These are phyloP conservation scores for Cryptococcus deneoformans DNA, from an alignment of 1,284 basidiomycete species.

Conservation along the genomic window DNA sequence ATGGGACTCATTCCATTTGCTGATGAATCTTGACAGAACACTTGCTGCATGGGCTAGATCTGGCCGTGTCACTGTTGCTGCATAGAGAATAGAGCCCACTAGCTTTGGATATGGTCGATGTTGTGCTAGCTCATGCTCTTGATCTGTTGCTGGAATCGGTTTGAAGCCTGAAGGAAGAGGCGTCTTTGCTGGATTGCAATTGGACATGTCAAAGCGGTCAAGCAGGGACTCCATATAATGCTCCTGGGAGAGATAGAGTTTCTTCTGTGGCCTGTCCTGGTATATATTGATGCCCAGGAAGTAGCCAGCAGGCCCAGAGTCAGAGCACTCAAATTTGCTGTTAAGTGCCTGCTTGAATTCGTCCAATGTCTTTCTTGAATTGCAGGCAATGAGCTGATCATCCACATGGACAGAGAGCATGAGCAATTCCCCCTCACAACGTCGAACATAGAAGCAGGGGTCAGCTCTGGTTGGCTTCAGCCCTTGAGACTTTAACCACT, in stretches of 20 bases:
- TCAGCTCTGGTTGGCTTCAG: constrained; percentile 6
- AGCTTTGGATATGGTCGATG: constrained; percentile 17
- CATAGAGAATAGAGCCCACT: constrained; percentile 6
- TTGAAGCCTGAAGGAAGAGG: constrained; percentile 1
- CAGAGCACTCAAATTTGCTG: constrained; percentile 17
- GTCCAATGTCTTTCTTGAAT: constrained; percentile 7
- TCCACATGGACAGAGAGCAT: constrained; percentile 4
- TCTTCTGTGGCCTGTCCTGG: constrained; percentile 5
- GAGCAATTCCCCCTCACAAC: constrained; percentile 21
- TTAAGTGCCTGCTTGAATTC: constrained; percentile 19
- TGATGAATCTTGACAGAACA: too few species aligned
- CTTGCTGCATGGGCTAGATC: constrained; percentile 21
- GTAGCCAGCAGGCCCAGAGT: constrained; percentile 18
- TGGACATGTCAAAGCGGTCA: constrained; percentile 17
- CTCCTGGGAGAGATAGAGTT: constrained; percentile 18
- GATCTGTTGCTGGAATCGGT: constrained; percentile 1
- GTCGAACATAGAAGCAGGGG: constrained; percentile 1
- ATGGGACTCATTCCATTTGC: too few species aligned
- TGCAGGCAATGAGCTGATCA: constrained; percentile 24
- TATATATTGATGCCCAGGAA: constrained; percentile 24
- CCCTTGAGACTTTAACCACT: constrained; percentile 3
- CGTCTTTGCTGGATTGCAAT: constrained; percentile 4
- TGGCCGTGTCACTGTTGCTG: constrained; percentile 14
- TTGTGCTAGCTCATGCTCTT: constrained; percentile 5
- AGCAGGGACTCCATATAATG: constrained; percentile 20